phyloP scores from a whole-genome alignment of 495 filamentous ascomycete species.

The Penicillium argentinense region DNA sequence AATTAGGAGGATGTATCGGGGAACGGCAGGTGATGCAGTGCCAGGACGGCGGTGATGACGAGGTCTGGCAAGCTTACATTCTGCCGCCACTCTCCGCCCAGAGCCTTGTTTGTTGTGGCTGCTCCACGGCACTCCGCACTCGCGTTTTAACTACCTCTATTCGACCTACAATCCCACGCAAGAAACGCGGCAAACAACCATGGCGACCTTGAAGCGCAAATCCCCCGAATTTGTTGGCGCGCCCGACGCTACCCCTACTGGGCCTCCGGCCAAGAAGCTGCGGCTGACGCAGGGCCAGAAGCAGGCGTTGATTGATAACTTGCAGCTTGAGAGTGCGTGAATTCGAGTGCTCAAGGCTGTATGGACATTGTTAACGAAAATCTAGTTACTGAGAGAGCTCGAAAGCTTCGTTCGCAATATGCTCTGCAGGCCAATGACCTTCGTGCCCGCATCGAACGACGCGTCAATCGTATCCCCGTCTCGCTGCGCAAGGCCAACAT shows the following conservation, averaged over 20 bases:
- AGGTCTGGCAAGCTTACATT: constrained; percentile 25
- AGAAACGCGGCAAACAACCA: no score
- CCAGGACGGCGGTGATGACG: constrained; percentile 20
- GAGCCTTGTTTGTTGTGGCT: constrained; percentile 32
- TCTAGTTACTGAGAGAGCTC: constrained; percentile 84
- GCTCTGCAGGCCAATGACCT: constrained; percentile 82
- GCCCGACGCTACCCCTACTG: constrained; percentile 44
- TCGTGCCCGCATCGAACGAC: constrained; percentile 84
- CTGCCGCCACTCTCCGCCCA: constrained; percentile 23
- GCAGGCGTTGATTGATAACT: constrained; percentile 85
- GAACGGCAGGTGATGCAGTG: constrained; percentile 17
- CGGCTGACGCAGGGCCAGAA: constrained; percentile 78
- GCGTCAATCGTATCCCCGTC: constrained; percentile 88
- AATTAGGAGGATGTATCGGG: constrained; percentile 14
- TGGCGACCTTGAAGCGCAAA: constrained; percentile 64
- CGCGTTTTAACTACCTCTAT: constrained; percentile 12
- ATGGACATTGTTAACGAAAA: neutral
- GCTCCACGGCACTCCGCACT: constrained; percentile 19
- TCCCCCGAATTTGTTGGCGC: constrained; percentile 46
- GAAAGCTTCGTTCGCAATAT: constrained; percentile 89
- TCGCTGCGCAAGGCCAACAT: constrained; percentile 78
- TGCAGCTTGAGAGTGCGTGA: constrained; percentile 84
- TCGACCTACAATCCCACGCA: no score
- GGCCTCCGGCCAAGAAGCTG: constrained; percentile 59
- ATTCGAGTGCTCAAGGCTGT: neutral